Evolutionary conservation across 768 basidiomycete species (phyloP).

Genomic region (Auriscalpium microsporum): DNA sequence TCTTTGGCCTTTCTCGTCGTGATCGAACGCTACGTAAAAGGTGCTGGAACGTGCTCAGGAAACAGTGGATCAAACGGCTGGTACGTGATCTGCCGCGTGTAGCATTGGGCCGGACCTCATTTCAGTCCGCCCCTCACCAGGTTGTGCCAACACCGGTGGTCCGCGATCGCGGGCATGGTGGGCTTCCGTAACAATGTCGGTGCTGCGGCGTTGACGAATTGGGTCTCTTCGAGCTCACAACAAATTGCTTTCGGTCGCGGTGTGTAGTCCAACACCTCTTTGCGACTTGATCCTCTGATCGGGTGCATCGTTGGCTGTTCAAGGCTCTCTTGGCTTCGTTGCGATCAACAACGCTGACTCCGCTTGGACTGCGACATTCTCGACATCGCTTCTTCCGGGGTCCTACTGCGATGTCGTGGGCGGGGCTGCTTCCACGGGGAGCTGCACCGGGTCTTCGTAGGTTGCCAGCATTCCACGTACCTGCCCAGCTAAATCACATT

Average conservation of each 20-base stretch:
- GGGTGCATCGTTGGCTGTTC: neutral
- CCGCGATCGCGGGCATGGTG: constrained; percentile 49
- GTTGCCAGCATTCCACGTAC: neutral
- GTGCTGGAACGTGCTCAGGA: constrained; percentile 40
- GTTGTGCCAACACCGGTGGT: constrained; percentile 59
- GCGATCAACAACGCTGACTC: constrained; percentile 59
- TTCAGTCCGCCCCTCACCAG: constrained; percentile 6
- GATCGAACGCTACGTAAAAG: constrained; percentile 16
- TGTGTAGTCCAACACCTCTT: constrained; percentile 14
- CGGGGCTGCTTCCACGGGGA: constrained; percentile 31
- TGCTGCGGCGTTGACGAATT: constrained; percentile 39
- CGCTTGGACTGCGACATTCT: constrained; percentile 47
- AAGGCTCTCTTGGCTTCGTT: constrained; percentile 50
- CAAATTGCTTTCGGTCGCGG: constrained; percentile 65
- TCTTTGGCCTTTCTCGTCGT: too few relatives aligned
- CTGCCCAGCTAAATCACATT: neutral
- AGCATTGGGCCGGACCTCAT: neutral
- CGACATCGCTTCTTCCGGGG: constrained; percentile 48
- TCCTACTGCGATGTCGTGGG: constrained; percentile 62
- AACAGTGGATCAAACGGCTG: constrained; percentile 46
- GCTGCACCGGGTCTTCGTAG: constrained; percentile 45
- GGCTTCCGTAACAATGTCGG: constrained; percentile 57
- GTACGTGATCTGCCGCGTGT: constrained; percentile 2
- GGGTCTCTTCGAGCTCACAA: constrained; percentile 47
- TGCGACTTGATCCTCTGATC: too few relatives aligned